A percentile compares a stretch with the other conserved stretches of the same genome.
phyloP scores from a whole-genome alignment of 1,139 yeast genomes.

The Yamadazyma siamensis region DNA sequence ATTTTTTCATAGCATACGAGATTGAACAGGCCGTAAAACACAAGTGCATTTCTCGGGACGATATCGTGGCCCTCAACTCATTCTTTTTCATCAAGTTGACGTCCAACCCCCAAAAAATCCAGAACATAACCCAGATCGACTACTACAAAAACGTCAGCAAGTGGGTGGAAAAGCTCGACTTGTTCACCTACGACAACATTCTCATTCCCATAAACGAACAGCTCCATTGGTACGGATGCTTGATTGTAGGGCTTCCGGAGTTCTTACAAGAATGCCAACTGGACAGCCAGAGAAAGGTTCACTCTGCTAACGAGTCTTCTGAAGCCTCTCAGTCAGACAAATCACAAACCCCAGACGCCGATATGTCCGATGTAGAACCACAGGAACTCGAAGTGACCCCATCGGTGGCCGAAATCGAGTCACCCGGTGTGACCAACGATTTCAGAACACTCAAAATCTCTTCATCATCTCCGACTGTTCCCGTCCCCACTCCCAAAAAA shows the following conservation, averaged over 20 bases:
- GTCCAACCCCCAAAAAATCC: slow-evolving; percentile 14
- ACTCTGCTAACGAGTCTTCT: no score
- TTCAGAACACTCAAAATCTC: neutral
- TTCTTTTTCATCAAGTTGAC: slow-evolving; percentile 75
- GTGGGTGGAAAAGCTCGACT: slow-evolving; percentile 75
- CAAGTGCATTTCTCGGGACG: slow-evolving; percentile 17
- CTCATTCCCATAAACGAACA: slow-evolving; percentile 81
- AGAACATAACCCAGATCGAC: slow-evolving; percentile 16
- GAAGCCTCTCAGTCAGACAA: no score
- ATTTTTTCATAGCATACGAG: slow-evolving; percentile 63
- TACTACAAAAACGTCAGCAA: slow-evolving; percentile 65
- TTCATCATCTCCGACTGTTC: no score
- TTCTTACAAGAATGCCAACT: slow-evolving; percentile 20
- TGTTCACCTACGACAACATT: slow-evolving; percentile 58
- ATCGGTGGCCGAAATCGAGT: neutral
- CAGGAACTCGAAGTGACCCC: slow-evolving; percentile 1
- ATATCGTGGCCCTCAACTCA: slow-evolving; percentile 70
- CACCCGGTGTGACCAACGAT: neutral
- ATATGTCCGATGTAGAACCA: neutral
- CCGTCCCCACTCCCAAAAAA: slow-evolving; percentile 1
- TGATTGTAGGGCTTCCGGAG: slow-evolving; percentile 49
- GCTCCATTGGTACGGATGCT: slow-evolving; percentile 86
- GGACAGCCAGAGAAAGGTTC: no score
- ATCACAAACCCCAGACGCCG: slow-evolving; percentile 1
- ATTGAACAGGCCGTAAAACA: slow-evolving; percentile 37